Evolutionary conservation across 371 early-diverging fungal species (phyloP), one percentile per base, ranked within the genome.

Genomic region (Mucor saturninus): DNA sequence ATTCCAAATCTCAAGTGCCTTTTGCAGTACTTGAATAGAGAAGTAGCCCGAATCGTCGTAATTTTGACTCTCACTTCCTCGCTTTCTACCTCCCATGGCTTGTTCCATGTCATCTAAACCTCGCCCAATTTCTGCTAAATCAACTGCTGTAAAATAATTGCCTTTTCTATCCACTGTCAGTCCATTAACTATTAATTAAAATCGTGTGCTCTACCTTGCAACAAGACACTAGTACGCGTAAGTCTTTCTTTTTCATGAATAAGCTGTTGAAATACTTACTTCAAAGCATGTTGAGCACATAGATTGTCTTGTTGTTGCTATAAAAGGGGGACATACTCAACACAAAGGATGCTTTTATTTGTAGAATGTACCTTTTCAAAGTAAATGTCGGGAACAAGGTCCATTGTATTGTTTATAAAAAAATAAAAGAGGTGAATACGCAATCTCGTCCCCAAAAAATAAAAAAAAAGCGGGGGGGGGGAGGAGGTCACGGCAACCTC

Each of bases 21-120:
- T 76, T 55, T 80, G 76, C 26, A 91, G 73, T 32, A 89, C 87
- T 75, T 93, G 90, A 15, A 91, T 85, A 9, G 88, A 88, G 65
- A 91, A 93, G 70, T 89, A 91, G 8, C 91, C 91, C n/a, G 88
- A 81, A 61, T 91, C 93, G 61, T 93, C 93, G 71, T 86, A 89
- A 71, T 93, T 93, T 61, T 83, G 75, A 46, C 85, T 86, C 15
- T 67, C 68, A n/a, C 31, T 58, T 6, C 64, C 59, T 35, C 8
- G 46, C 26, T 59, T 40, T 26, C 67, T 73, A 0, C 72, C 80
- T 39, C 58, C 54, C 13, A 82, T 57, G 40, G 68, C 64, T 42
- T 62, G 59, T 56, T 80, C 76, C 57, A 65, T 54, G 10, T 30
- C 61, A 69, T 92, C 91, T 7, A 92, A 71, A 46, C 83, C 72